A percentile compares a stretch with the other conserved stretches of the same genome.
These are phyloP conservation scores for Aureobasidium leucospermi DNA, from an alignment of 2,329 filamentous ascomycete genomes.

Conservation along the genomic window DNA sequence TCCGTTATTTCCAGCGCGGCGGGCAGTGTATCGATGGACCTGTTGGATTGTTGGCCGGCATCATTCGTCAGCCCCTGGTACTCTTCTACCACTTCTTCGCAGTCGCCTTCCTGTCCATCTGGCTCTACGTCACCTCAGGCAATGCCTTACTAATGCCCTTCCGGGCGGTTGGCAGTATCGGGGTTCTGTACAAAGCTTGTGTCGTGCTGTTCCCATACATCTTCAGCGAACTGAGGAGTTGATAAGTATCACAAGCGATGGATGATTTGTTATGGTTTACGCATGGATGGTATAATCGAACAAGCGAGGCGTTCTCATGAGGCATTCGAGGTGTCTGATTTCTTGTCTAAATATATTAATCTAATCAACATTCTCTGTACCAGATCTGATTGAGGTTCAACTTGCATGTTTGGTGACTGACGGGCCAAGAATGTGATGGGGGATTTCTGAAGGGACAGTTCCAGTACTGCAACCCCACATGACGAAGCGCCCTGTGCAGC, in stretches of 20 bases:
- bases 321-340: not conserved
- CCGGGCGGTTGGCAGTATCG: conserved; percentile 32
- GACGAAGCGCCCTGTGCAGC: not conserved
- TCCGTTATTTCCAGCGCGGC: conserved; percentile 77
- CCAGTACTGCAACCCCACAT: not conserved
- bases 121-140: conserved; percentile 51
- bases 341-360: not conserved
- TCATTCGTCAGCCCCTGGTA: conserved; percentile 68
- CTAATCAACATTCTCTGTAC: not conserved
- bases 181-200: conserved; percentile 46
- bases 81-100: conserved; percentile 92
- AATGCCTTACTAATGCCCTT: conserved; percentile 34
- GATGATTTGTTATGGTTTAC: not conserved
- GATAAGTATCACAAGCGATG: not conserved
- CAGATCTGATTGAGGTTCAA: no score
- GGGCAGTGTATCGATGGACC: conserved; percentile 70
- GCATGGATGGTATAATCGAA: conserved; percentile 1
- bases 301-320: conserved; percentile 7
- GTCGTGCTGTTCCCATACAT: conserved; percentile 47
- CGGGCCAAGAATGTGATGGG: no score
- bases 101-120: conserved; percentile 83
- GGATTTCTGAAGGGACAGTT: no score
- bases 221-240: conserved; percentile 28
- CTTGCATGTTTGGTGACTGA: no score
- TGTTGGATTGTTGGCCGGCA: conserved; percentile 70